Evolutionary conservation across 768 basidiomycete species (phyloP).

Genomic region (Ramaria rubella): DNA sequence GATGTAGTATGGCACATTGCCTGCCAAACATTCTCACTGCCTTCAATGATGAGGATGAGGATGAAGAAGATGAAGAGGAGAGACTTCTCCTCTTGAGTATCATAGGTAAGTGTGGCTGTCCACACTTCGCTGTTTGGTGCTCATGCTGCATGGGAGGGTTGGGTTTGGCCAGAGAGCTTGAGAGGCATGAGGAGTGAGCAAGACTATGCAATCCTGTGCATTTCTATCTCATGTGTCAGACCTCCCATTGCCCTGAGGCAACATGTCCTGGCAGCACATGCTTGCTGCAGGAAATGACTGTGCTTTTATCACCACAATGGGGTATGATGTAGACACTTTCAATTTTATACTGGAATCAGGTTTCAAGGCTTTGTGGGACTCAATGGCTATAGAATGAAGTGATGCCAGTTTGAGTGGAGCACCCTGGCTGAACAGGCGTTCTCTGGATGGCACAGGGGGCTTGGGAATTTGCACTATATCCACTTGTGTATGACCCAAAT

Average conservation of each 20-base stretch:
- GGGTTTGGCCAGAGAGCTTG: background rate
- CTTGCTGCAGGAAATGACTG: conserved; percentile 27
- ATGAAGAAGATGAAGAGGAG: background rate
- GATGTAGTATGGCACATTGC: no score
- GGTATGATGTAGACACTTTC: conserved; percentile 25
- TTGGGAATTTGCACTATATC: conserved; percentile 39
- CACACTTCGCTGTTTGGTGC: background rate
- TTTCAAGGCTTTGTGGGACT: conserved; percentile 23
- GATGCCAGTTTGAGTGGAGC: conserved; percentile 20
- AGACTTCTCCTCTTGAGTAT: background rate
- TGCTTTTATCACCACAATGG: conserved; percentile 42
- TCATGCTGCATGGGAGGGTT: background rate
- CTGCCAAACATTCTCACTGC: no score
- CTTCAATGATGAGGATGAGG: background rate
- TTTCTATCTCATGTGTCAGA: background rate
- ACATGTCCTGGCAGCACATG: conserved; percentile 34
- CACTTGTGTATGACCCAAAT: conserved; percentile 35
- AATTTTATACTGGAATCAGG: conserved; percentile 26
- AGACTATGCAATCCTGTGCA: background rate
- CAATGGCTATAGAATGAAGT: conserved; percentile 25
- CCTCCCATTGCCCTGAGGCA: conserved; percentile 25
- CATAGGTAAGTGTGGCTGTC: background rate
- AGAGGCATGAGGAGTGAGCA: background rate
- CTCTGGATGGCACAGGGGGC: conserved; percentile 33
- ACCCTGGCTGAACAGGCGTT: conserved; percentile 24